Base-by-base conservation (phyloP, 352 stramenopile species). In the Thalassiosira delicatula region DNA sequence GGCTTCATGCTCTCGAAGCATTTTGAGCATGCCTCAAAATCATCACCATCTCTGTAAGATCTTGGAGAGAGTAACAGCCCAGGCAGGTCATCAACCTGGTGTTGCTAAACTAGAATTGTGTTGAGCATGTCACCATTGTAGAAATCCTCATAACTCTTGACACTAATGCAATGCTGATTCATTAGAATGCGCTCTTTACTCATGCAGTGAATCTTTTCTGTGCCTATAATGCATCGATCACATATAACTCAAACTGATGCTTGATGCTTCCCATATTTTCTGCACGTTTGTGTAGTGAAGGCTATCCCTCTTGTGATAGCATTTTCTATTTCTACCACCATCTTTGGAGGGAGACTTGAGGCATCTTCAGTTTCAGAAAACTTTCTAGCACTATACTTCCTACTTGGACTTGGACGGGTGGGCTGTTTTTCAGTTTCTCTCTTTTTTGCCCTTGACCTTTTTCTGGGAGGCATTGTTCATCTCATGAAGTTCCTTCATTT, bases 1-100 rank as follows among this genome's bases (percentile, higher is more conserved):
- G 46, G 46, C 17, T 25, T 56, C 46, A 56, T 12, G 17, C 46
- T 56, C 8, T 12, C n/a, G 17, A 56, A 56, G 46, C 46, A 56
- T 11, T 23, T 56, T 25, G 46, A 56, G 9, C 90, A 79, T 44
- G 75, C 75, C 90, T 60, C 51, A 33, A 33, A 60, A 12, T 60
- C 33, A 21, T 21, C 51, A 29, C 51, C 63, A 27, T 61, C 9
- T 12, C 29, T 37, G 61, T 44, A 60, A 21, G 63, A 60, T 72
- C 63, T 40, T 46, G 63, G 40, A 44, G 44, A 72, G 21, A 60
- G 42, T 29, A 72, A 23, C 27, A 72, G 42, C 9, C 37, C 37
- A 9, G 7, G 30, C 8, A 70, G 59, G 23, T 25, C 63, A 21
- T 60, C 49, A 5, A 72, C 30, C 25, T 32, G 1, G 61, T 60